These are phyloP conservation scores for Colletotrichum salicis DNA, from an alignment of 2,329 filamentous ascomycete species.

Conservation along the genomic window DNA sequence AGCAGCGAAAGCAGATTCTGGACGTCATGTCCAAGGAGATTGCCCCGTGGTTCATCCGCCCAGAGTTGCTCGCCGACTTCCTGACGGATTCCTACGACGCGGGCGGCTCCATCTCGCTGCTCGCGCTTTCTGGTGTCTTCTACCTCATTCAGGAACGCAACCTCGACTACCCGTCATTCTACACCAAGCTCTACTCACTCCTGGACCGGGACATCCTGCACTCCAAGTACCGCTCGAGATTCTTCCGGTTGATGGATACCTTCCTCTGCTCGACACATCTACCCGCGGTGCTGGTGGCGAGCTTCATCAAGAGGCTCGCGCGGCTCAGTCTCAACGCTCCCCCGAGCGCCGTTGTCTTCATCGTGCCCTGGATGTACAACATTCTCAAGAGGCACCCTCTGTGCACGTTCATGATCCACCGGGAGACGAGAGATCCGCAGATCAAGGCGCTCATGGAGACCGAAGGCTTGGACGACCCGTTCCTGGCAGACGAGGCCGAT, in stretches of 20 bases:
- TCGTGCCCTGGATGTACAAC: slow-evolving; percentile 96
- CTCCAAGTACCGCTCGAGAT: slow-evolving; percentile 91
- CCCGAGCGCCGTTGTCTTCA: slow-evolving; percentile 86
- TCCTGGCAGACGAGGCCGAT: slow-evolving; percentile 78
- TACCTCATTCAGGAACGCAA: slow-evolving; percentile 94
- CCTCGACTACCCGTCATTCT: slow-evolving; percentile 95
- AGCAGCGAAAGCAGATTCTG: slow-evolving; percentile 83
- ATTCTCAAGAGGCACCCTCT: slow-evolving; percentile 88
- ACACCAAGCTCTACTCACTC: slow-evolving; percentile 91
- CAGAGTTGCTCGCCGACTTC: slow-evolving; percentile 94
- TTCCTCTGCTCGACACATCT: slow-evolving; percentile 94
- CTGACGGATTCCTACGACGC: slow-evolving; percentile 92
- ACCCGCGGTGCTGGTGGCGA: slow-evolving; percentile 88
- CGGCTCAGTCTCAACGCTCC: slow-evolving; percentile 88
- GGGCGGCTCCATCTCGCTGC: slow-evolving; percentile 85
- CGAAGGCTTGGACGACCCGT: slow-evolving; percentile 76
- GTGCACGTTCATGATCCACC: slow-evolving; percentile 96
- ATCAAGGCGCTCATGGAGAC: slow-evolving; percentile 69
- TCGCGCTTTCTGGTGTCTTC: slow-evolving; percentile 92
- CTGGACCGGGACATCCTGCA: slow-evolving; percentile 88
- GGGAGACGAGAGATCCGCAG: slow-evolving; percentile 70
- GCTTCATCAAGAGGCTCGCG: slow-evolving; percentile 94
- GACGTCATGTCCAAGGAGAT: slow-evolving; percentile 80
- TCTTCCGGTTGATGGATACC: slow-evolving; percentile 90
- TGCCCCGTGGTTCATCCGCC: slow-evolving; percentile 88